These are phyloP conservation scores for Nigrospora sphaerica DNA, from an alignment of 2,329 filamentous ascomycete genomes.

Conservation along the genomic window DNA sequence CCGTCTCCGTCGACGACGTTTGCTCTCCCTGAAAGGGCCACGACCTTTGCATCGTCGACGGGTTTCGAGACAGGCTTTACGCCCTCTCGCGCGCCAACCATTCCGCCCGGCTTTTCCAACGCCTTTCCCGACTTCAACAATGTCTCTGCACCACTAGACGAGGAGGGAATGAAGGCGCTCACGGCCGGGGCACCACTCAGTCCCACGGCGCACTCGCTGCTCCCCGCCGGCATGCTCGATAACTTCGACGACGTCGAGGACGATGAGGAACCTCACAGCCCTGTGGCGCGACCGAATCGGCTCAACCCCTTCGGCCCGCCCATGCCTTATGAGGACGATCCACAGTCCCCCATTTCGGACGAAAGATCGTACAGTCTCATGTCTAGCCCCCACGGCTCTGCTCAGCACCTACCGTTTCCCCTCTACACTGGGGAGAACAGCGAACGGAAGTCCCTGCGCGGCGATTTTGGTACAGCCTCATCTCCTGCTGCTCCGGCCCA, in stretches of 20 bases:
- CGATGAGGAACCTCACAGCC: slow-evolving; percentile 51
- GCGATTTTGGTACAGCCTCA: slow-evolving; percentile 25
- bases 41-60: slow-evolving; percentile 38
- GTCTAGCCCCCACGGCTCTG: slow-evolving; percentile 55
- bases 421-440: slow-evolving; percentile 35
- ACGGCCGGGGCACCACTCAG: slow-evolving; percentile 65
- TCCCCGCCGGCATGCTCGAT: slow-evolving; percentile 62
- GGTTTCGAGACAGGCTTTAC: slow-evolving; percentile 27
- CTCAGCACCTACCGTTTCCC: slow-evolving; percentile 50
- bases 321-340: slow-evolving; percentile 33
- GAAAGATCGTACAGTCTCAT: slow-evolving; percentile 48
- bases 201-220: slow-evolving; percentile 65
- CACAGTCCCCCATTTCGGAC: slow-evolving; percentile 56
- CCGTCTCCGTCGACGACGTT: slow-evolving; percentile 35
- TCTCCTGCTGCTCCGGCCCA: slow-evolving; percentile 30
- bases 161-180: slow-evolving; percentile 54
- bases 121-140: slow-evolving; percentile 45
- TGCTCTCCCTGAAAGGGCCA: slow-evolving; percentile 28
- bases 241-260: slow-evolving; percentile 56
- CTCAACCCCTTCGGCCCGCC: slow-evolving; percentile 28
- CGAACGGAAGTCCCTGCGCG: slow-evolving; percentile 36
- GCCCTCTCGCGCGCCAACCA: slow-evolving; percentile 25
- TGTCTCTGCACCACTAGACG: slow-evolving; percentile 40
- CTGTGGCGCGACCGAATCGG: slow-evolving; percentile 20
- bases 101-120: slow-evolving; percentile 42